Percentiles rank a stretch among this genome's conserved stretches.
Evolutionary conservation across 2,329 filamentous ascomycete genomes (phyloP).

Genomic region (Metarhizium robertsii): DNA sequence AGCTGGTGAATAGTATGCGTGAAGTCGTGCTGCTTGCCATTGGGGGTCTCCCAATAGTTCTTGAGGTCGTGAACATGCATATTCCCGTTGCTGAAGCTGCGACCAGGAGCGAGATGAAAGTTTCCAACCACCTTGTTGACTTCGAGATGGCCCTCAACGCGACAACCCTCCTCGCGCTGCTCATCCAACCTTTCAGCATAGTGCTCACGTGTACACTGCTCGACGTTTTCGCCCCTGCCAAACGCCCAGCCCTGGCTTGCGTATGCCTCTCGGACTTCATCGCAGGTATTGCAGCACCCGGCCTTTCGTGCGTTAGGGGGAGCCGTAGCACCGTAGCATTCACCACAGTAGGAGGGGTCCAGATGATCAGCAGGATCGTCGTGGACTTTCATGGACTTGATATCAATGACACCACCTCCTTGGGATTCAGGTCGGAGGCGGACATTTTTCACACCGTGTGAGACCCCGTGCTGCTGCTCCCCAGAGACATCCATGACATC

Average conservation of each 20-base stretch:
- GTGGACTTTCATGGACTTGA: constrained; percentile 54
- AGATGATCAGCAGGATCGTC: constrained; percentile 68
- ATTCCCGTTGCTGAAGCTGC: constrained; percentile 91
- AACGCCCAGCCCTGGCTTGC: constrained; percentile 88
- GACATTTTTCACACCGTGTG: constrained; percentile 88
- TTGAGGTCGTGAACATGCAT: constrained; percentile 97
- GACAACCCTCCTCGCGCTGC: constrained; percentile 86
- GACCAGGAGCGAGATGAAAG: constrained; percentile 94
- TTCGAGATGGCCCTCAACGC: constrained; percentile 81
- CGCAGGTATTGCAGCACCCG: constrained; percentile 96
- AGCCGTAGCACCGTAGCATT: constrained; percentile 77
- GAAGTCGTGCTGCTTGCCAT: constrained; percentile 71
- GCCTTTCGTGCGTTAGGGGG: constrained; percentile 63
- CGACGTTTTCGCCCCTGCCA: constrained; percentile 80
- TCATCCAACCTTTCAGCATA: constrained; percentile 82
- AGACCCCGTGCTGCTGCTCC: constrained; percentile 89
- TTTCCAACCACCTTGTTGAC: constrained; percentile 99
- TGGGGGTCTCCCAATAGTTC: constrained; percentile 76
- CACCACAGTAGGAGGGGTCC: constrained; percentile 85
- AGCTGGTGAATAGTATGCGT: constrained; percentile 81
- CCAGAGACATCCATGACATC: constrained; percentile 99
- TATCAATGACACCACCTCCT: constrained; percentile 67
- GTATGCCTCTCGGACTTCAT: constrained; percentile 93
- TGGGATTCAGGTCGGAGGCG: constrained; percentile 63
- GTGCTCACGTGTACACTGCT: constrained; percentile 92